These are phyloP conservation scores for Lasiosphaeris hirsuta DNA, from an alignment of 495 filamentous ascomycete species.

Conservation along the genomic window DNA sequence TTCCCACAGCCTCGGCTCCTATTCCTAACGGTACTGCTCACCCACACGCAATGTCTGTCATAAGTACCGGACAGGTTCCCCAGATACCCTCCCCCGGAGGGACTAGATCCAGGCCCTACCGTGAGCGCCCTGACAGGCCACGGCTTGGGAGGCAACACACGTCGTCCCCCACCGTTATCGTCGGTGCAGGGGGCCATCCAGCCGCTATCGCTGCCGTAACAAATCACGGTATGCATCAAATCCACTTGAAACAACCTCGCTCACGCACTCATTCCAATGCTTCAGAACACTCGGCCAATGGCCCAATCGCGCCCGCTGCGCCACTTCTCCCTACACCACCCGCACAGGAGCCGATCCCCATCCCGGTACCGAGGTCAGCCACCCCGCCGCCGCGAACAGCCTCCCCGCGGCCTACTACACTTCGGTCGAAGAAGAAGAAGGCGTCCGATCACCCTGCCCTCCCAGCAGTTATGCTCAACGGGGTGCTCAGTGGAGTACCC, in stretches of 20 bases:
- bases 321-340: constrained; percentile 60
- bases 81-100: constrained; percentile 80
- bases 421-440: constrained; percentile 55
- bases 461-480: constrained; percentile 69
- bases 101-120: constrained; percentile 44
- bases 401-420: constrained; percentile 50
- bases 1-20: constrained; percentile 28
- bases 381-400: constrained; percentile 59
- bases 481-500: constrained; percentile 84
- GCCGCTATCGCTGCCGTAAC: constrained; percentile 15
- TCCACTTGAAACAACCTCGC: constrained; percentile 31
- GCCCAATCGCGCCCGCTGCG: constrained; percentile 34
- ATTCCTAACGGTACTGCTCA: constrained; percentile 32
- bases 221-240: constrained; percentile 33
- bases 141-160: constrained; percentile 68
- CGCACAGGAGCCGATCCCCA: constrained; percentile 32
- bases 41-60: constrained; percentile 65
- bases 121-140: constrained; percentile 49
- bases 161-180: constrained; percentile 68
- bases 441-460: constrained; percentile 46
- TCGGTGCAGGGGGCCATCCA: constrained; percentile 21
- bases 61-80: constrained; percentile 76
- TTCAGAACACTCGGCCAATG: constrained; percentile 39
- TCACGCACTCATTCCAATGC: constrained; percentile 52
- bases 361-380: constrained; percentile 30